A percentile compares a stretch with the other conserved stretches of the same genome.
These are phyloP conservation scores for Batrachochytrium dendrobatidis DNA, from an alignment of 371 early-diverging fungal species.

Conservation along the genomic window DNA sequence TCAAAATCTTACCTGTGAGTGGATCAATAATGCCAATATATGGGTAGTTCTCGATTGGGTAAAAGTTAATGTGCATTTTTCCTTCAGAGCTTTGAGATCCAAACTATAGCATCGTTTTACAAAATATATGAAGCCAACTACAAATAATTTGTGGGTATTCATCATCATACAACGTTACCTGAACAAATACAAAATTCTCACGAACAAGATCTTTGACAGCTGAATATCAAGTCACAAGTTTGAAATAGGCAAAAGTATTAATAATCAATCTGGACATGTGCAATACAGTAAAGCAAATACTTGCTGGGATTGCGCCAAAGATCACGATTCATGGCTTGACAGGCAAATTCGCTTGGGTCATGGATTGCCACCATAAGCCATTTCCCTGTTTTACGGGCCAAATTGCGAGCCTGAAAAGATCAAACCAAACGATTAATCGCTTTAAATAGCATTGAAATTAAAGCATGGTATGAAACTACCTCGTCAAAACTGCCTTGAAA, in stretches of 20 bases:
- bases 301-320: constrained; percentile 69
- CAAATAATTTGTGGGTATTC: not conserved
- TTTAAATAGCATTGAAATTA: not conserved
- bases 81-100: constrained; percentile 63
- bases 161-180: constrained; percentile 36
- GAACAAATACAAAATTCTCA: constrained; percentile 77
- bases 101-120: constrained; percentile 39
- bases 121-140: not conserved
- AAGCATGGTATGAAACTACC: constrained; percentile 23
- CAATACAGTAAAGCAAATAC: not conserved
- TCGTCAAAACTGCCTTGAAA: constrained; percentile 65
- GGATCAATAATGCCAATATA: constrained; percentile 87
- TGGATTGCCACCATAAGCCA: constrained; percentile 88
- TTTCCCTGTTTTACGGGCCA: constrained; percentile 55
- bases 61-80: constrained; percentile 58
- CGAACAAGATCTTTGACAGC: constrained; percentile 68
- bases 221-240: constrained; percentile 1
- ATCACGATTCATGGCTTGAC: constrained; percentile 86
- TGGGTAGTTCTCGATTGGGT: constrained; percentile 64
- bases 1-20: constrained; percentile 59
- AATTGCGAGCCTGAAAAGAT: constrained; percentile 49
- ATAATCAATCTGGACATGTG: not conserved
- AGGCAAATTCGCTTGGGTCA: constrained; percentile 73
- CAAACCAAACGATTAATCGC: not conserved
- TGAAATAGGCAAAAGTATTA: not conserved